Conservation (phyloP, 2,329 filamentous ascomycete genomes). For the Microsporum ferrugineum region DNA sequence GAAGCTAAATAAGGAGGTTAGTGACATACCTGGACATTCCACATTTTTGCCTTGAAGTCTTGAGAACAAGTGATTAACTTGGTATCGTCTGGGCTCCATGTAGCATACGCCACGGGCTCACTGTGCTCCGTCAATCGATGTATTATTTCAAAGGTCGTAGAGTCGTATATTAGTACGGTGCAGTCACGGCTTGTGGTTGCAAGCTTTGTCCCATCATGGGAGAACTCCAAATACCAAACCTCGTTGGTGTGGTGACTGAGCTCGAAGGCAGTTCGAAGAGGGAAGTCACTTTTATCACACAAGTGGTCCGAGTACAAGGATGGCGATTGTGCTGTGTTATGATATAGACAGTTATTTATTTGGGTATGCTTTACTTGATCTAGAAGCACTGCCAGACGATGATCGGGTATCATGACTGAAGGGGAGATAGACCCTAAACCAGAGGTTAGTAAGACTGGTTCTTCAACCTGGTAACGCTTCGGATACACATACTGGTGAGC, state of each 20-base stretch:
- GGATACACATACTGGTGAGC: slow-evolving; percentile 57
- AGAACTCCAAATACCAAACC: slow-evolving; percentile 87
- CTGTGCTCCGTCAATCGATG: slow-evolving; percentile 55
- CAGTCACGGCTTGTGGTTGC: slow-evolving; percentile 71
- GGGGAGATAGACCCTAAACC: slow-evolving; percentile 72
- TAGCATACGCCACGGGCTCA: slow-evolving; percentile 61
- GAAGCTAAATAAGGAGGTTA: neutral
- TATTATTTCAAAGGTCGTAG: slow-evolving; percentile 54
- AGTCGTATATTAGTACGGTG: slow-evolving; percentile 71
- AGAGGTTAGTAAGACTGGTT: slow-evolving; percentile 14
- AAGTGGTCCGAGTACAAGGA: slow-evolving; percentile 82
- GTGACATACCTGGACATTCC: slow-evolving; percentile 54
- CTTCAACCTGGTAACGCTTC: neutral
- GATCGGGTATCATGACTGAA: slow-evolving; percentile 91
- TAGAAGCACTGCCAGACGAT: slow-evolving; percentile 69
- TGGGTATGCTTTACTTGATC: slow-evolving; percentile 75
- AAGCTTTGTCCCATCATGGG: slow-evolving; percentile 69
- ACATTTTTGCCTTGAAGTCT: slow-evolving; percentile 62
- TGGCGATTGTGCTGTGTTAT: slow-evolving; percentile 66
- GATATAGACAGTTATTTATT: slow-evolving; percentile 73
- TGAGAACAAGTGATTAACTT: slow-evolving; percentile 74
- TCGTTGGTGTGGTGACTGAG: slow-evolving; percentile 66
- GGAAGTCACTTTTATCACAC: slow-evolving; percentile 72
- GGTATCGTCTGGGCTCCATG: slow-evolving; percentile 86
- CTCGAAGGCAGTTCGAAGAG: slow-evolving; percentile 57